Base-by-base conservation (phyloP, 495 filamentous ascomycete genomes). In the Elasticomyces elasticus region DNA sequence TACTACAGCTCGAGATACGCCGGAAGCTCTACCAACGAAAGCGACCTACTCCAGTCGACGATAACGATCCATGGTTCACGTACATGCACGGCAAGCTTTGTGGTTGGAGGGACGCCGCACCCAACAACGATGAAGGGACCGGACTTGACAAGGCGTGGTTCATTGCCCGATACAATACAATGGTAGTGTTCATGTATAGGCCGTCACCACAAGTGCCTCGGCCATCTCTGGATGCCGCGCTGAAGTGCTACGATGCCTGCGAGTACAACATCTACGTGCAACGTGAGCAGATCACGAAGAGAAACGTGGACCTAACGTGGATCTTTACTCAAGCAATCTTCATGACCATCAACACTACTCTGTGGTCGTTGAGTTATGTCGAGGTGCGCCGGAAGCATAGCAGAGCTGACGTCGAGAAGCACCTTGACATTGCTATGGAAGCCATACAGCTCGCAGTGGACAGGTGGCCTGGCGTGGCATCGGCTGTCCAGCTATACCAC, bases 191-290 rank as follows among this genome's bases (percentile, higher is more conserved):
- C 49, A 76, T 95, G 50, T 87, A 83, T 64, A 79, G 90, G 3
- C 91, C 91, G 20, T 94, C 87, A 0, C 90, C 90, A 7, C 91
- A 95, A 65, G 77, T 97, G 1, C 86, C 91, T 0, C 81, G 86
- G 55, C 91, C 91, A 10, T 88, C 85, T 0, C 63, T 80, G 24
- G 64, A 75, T 24, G 87, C 90, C 1, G 89, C 89, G 12, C 69
- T 72, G 38, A 82, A 73, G 57, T 95, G 90, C 64, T 95, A 83
- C 64, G 82, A 92, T n/a, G 84, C 85, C 17, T 82, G 82, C 52
- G 71, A 80, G 17, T 86, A 80, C 66, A 89, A 94, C 64, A 83
- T 97, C 56, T 72, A 79, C 51, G 80, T 88, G 68, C 82, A 87
- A 33, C 79, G 76, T 61, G 77, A 84, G 46, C 88, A 94, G 65